Evolutionary conservation across 1,284 basidiomycete species (phyloP).

Genomic region (Apiotrichum akiyoshidainum): DNA sequence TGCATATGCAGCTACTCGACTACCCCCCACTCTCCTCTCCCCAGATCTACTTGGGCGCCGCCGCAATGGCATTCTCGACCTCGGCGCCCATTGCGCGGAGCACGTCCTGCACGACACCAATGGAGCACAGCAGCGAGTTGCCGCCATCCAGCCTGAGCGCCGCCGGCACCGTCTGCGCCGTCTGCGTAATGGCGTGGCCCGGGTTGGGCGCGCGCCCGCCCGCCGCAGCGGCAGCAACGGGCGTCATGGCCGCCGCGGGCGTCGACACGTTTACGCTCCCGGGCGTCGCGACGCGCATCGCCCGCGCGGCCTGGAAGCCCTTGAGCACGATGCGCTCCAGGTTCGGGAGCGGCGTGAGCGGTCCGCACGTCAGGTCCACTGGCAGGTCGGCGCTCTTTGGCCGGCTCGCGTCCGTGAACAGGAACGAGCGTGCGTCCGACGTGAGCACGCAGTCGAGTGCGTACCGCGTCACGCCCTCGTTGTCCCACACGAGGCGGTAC

Average conservation of each 20-base stretch:
- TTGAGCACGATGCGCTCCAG: slow-evolving; percentile 18
- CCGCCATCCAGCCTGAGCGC: slow-evolving; percentile 17
- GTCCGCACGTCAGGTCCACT: slow-evolving; percentile 27
- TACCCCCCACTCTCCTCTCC: not conserved
- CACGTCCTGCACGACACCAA: slow-evolving; percentile 18
- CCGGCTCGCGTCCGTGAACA: slow-evolving; percentile 29
- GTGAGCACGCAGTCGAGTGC: slow-evolving; percentile 27
- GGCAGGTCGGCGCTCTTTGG: slow-evolving; percentile 6
- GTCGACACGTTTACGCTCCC: not conserved
- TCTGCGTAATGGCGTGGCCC: no score
- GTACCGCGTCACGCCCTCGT: slow-evolving; percentile 20
- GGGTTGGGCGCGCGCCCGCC: not conserved
- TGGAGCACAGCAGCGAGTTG: slow-evolving; percentile 11
- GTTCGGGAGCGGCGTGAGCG: slow-evolving; percentile 24
- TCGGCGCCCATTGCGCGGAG: slow-evolving; percentile 16
- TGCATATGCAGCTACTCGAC: slow-evolving; percentile 5
- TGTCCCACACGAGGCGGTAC: slow-evolving; percentile 37
- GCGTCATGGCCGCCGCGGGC: slow-evolving; percentile 7
- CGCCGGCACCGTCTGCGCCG: not conserved
- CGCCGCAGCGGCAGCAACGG: not conserved
- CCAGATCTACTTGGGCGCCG: slow-evolving; percentile 7
- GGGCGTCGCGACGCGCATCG: slow-evolving; percentile 14
- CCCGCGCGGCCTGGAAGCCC: slow-evolving; percentile 22
- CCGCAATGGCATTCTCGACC: slow-evolving; percentile 17
- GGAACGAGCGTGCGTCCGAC: slow-evolving; percentile 12